Evolutionary conservation across 1,139 yeast species (phyloP), one percentile per base, ranked within the genome.

Genomic region (Candida gigantensis): DNA sequence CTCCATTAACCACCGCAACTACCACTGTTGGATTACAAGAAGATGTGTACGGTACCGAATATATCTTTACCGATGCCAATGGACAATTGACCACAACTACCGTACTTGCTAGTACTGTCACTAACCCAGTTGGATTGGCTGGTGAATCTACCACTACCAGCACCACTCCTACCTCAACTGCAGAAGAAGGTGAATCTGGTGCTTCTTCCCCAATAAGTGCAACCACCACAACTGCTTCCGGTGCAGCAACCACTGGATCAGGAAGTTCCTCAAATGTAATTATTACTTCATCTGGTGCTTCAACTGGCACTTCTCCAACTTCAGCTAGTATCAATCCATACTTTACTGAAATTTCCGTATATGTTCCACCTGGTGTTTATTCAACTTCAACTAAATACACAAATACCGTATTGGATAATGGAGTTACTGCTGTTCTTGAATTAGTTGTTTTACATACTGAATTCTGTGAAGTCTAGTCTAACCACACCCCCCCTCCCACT

Each of bases 41-140:
- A 36, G 52, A 57, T 24, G 50, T 66, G 26, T 61, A 49, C 30
- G 68, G 61, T 34, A 62, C 71, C 5, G 65, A 50, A 18, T 68
- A 67, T 45, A 48, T 67, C 18, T 69, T 46, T 46, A 65, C 72
- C 30, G 46, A 57, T 34, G 39, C 54, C 10, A 49, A 47, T 29
- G 71, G 72, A 6, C 41, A 37, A 7, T 57, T 65, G 46, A 68
- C 74, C 24, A 63, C 74, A 14, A 48, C 55, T 13, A 57, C 61
- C 13, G 51, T 51, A 15, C 45, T 50, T 19, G 66, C 64, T 8
- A 55, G 61, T 29, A 59, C 42, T 16, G 43, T 44, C 11, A 34
- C 46, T 20, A 42, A 34, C n/a, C 41, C 47, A 13, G 36, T 46
- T 19, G 34, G 44, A 8, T 30, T 44, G 9, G 25, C n/a, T 6